A percentile compares a stretch with the other conserved stretches of the same genome.
Evolutionary conservation across 2,329 filamentous ascomycete genomes (phyloP).

Genomic region (Trichoderma atroviride): DNA sequence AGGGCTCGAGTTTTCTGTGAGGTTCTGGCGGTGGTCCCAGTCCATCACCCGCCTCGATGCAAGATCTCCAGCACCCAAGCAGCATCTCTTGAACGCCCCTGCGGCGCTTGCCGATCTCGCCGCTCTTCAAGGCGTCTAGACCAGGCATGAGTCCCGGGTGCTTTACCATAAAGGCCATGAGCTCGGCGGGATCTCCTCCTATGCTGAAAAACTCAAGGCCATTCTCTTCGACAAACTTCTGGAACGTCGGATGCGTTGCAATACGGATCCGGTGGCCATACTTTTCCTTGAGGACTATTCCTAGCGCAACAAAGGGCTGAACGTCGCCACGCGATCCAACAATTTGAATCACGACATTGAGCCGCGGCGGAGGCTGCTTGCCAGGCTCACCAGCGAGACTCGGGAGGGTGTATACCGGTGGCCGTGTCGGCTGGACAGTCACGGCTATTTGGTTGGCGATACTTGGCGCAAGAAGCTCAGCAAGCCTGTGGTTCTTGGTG

Average conservation of each 20-base stretch:
- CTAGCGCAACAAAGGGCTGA: slow-evolving; percentile 73
- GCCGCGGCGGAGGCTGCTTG: slow-evolving; percentile 57
- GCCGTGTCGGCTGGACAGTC: slow-evolving; percentile 56
- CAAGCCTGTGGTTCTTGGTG: slow-evolving; percentile 66
- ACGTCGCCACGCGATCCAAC: slow-evolving; percentile 76
- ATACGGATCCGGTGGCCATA: slow-evolving; percentile 73
- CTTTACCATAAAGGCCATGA: slow-evolving; percentile 92
- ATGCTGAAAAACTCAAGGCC: slow-evolving; percentile 76
- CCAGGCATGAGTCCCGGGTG: slow-evolving; percentile 85
- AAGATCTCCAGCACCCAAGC: slow-evolving; percentile 84
- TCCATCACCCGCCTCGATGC: slow-evolving; percentile 77
- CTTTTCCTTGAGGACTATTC: slow-evolving; percentile 63
- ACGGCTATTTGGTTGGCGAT: slow-evolving; percentile 59
- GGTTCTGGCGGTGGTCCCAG: slow-evolving; percentile 51
- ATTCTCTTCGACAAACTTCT: slow-evolving; percentile 68
- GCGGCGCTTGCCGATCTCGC: slow-evolving; percentile 74
- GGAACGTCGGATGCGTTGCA: slow-evolving; percentile 72
- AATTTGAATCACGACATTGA: slow-evolving; percentile 76
- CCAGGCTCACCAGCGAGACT: slow-evolving; percentile 66
- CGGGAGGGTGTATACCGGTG: slow-evolving; percentile 73
- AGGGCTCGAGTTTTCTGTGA: slow-evolving; percentile 50
- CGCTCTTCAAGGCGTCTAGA: slow-evolving; percentile 73
- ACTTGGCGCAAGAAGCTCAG: slow-evolving; percentile 67
- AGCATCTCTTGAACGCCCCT: slow-evolving; percentile 78
- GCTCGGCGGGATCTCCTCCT: slow-evolving; percentile 72